These are phyloP conservation scores for Bacterosira constricta DNA, from an alignment of 108 stramenopile species.

Conservation along the genomic window DNA sequence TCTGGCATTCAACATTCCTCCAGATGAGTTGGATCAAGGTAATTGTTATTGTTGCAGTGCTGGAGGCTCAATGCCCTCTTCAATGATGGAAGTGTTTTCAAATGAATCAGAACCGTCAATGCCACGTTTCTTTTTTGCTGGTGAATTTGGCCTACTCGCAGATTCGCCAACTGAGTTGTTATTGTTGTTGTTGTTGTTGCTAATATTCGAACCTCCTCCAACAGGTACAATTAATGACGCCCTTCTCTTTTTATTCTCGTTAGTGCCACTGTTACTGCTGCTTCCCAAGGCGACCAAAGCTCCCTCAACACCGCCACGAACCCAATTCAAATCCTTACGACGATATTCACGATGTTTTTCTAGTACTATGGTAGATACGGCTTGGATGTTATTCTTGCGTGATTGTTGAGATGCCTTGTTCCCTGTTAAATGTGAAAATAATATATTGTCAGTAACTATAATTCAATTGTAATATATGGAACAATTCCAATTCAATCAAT, in stretches of 20 bases:
- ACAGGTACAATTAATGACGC: conserved; percentile 9
- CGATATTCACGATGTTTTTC: conserved; percentile 73
- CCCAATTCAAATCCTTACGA: conserved; percentile 57
- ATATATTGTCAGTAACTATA: too few relatives aligned
- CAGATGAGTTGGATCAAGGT: background rate
- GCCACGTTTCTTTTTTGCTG: conserved; percentile 11
- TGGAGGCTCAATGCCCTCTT: conserved; percentile 28
- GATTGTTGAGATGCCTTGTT: conserved; percentile 17
- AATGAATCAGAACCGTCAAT: conserved; percentile 14
- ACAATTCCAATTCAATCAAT: too few relatives aligned
- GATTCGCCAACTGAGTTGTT: background rate
- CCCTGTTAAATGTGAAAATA: too few relatives aligned
- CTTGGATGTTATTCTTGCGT: conserved; percentile 12
- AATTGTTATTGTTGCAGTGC: background rate
- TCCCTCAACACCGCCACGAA: conserved; percentile 57
- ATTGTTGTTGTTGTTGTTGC: background rate
- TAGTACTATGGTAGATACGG: conserved; percentile 20
- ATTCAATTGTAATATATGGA: too few relatives aligned
- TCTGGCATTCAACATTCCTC: conserved; percentile 71
- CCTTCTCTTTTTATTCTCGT: conserved; percentile 29
- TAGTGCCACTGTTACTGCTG: background rate
- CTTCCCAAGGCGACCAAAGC: conserved; percentile 32
- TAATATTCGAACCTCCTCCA: conserved; percentile 15
- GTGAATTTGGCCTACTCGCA: background rate
- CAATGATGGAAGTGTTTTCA: conserved; percentile 49